Base-by-base conservation (phyloP, 2,329 filamentous ascomycete species). In the Aspergillus ochraceoroseus region DNA sequence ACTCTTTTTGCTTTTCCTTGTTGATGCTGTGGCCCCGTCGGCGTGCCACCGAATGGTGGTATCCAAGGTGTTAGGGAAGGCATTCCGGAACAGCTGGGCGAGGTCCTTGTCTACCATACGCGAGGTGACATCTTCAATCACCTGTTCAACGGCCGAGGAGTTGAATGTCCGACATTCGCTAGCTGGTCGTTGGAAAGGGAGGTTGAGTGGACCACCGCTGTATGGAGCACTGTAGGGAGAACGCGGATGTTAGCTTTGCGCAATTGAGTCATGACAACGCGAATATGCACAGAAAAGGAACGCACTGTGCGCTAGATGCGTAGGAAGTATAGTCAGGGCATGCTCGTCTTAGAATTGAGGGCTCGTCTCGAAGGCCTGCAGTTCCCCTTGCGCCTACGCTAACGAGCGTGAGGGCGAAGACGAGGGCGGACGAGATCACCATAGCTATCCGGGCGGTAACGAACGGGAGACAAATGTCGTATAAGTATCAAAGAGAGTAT, bases 51-150 rank as follows among this genome's bases (percentile, higher is more conserved):
- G 80, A 49, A 95, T 79, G 0, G 88, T 95, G 0, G 88, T 95
- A 58, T 95, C 88, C 2, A 92, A 78, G 0, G 86, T 90, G 47
- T 92, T 94, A 3, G 90, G 90, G 51, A 94, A 96, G 2, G 90
- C 82, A 60, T 98, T 98, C 61, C 94, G 87, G 61, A 98, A 98
- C 7, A 98, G 72, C 17, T 89, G 81, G 3, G 90, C 90, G 8
- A 98, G 77, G 55, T 96, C 92, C 11, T 83, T 83, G 56, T 96
- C 83, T 44, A 82, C 75, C 69, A 98, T 85, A 38, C 79, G 82
- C 18, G 77, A 74, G 4, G 83, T 92, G 51, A 98, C 74, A 52
- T 95, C 81, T 19, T 79, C 64, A 47, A 98, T 95, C 36, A 95
- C 85, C 56, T 85, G 75, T 63, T 98, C 92, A 31, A 96, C 94